These are phyloP conservation scores for Crucihimalaya himalaica DNA, from an alignment of 345 rosid species.

Conservation along the genomic window DNA sequence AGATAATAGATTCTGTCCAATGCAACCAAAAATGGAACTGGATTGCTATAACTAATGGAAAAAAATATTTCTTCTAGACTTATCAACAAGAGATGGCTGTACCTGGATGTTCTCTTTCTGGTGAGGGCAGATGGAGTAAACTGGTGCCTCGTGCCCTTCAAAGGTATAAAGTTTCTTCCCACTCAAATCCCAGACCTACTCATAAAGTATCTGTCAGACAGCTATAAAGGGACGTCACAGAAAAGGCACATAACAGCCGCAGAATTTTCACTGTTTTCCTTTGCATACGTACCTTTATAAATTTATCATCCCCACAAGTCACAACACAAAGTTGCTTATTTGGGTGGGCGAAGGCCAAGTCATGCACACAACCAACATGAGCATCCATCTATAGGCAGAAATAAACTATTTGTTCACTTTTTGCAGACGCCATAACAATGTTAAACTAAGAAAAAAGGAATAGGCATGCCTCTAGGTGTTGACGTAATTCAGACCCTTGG, in stretches of 20 bases:
- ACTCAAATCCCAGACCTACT: conserved; percentile 63
- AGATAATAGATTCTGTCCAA: neutral
- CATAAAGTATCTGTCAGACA: conserved; percentile 17
- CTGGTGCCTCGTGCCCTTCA: conserved; percentile 70
- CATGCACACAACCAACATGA: conserved; percentile 68
- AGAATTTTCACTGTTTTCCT: neutral
- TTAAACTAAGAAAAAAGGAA: neutral
- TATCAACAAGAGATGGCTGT: neutral
- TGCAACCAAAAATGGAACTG: neutral
- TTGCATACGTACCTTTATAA: conserved; percentile 48
- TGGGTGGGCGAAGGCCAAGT: conserved; percentile 60
- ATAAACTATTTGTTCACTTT: neutral
- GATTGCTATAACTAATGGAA: neutral
- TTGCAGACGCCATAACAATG: conserved; percentile 1
- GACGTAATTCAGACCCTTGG: conserved; percentile 52
- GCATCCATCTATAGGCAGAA: conserved; percentile 56
- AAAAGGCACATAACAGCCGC: conserved; percentile 6
- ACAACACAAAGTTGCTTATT: conserved; percentile 46
- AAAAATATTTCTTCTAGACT: neutral
- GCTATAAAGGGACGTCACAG: neutral
- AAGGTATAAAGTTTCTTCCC: conserved; percentile 52
- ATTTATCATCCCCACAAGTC: conserved; percentile 78
- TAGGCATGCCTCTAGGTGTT: conserved; percentile 53
- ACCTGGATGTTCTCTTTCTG: conserved; percentile 48
- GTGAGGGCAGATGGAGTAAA: conserved; percentile 64